phyloP scores from a whole-genome alignment of 345 rosid species.

The Melastoma malabathricum region DNA sequence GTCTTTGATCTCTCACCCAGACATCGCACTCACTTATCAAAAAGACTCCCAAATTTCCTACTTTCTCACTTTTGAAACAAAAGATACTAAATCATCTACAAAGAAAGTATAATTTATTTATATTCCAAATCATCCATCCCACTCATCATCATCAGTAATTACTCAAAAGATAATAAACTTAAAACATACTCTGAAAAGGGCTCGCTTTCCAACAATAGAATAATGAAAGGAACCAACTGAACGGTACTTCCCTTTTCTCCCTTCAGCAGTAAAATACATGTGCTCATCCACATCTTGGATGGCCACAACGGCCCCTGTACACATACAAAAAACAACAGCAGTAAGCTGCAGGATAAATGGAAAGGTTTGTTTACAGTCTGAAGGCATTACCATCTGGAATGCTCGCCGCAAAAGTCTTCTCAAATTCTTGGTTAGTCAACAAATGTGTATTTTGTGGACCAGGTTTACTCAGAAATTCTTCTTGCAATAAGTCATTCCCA shows the following conservation, averaged over 20 bases:
- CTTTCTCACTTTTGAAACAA: no score
- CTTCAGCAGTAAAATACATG: constrained; percentile 66
- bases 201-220: constrained; percentile 74
- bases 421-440: constrained; percentile 24
- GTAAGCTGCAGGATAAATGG: background rate
- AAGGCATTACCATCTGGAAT: constrained; percentile 60
- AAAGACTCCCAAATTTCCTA: no score
- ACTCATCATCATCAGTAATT: no score
- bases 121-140: no score
- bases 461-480: constrained; percentile 2
- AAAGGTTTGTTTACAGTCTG: constrained; percentile 1
- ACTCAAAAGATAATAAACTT: background rate
- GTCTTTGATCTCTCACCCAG: no score
- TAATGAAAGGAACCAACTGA: constrained; percentile 64
- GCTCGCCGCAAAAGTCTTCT: constrained; percentile 30
- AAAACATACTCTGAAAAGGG: constrained; percentile 83
- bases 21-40: no score
- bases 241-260: constrained; percentile 34
- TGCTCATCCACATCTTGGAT: constrained; percentile 85
- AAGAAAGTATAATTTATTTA: no score
- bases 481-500: no score
- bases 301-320: constrained; percentile 69
- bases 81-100: no score
- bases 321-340: constrained; percentile 8
- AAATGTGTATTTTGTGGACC: constrained; percentile 20